phyloP scores from a whole-genome alignment of 78 protist genomes.

The Dictyostelium firmibasis region DNA sequence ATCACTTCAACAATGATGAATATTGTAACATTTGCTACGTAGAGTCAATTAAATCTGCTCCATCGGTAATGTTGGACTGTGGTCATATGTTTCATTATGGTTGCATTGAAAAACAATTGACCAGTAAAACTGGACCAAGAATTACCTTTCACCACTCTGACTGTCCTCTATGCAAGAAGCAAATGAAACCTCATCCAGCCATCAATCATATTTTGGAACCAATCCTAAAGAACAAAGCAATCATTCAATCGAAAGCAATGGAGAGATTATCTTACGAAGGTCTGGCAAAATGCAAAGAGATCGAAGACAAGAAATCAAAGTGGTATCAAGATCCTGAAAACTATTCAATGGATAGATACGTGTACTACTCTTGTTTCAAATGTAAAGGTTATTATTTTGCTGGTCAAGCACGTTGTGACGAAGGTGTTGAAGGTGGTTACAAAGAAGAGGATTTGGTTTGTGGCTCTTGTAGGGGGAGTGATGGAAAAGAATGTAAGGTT shows the following conservation, averaged over 20 bases:
- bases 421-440: slow-evolving; percentile 27
- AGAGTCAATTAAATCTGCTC: slow-evolving; percentile 21
- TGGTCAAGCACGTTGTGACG: slow-evolving; percentile 55
- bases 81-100: slow-evolving; percentile 34
- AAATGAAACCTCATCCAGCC: slow-evolving; percentile 24
- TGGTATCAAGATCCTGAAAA: slow-evolving; percentile 59
- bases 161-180: slow-evolving; percentile 35
- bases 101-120: neutral
- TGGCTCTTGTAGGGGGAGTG: slow-evolving; percentile 24
- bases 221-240: neutral
- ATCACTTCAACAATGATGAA: neutral
- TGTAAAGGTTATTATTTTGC: slow-evolving; percentile 40
- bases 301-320: slow-evolving; percentile 33
- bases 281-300: slow-evolving; percentile 9
- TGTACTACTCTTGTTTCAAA: slow-evolving; percentile 37
- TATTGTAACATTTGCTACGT: slow-evolving; percentile 27
- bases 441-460: slow-evolving; percentile 53
- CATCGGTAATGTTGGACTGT: slow-evolving; percentile 26
- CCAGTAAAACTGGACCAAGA: slow-evolving; percentile 12
- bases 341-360: slow-evolving; percentile 43
- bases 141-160: slow-evolving; percentile 11
- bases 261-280: slow-evolving; percentile 46
- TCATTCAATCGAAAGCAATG: slow-evolving; percentile 36
- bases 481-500: slow-evolving; percentile 22
- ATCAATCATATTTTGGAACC: neutral